phyloP scores from a whole-genome alignment of 2,329 filamentous ascomycete species.

The Trichoderma koningiopsis region DNA sequence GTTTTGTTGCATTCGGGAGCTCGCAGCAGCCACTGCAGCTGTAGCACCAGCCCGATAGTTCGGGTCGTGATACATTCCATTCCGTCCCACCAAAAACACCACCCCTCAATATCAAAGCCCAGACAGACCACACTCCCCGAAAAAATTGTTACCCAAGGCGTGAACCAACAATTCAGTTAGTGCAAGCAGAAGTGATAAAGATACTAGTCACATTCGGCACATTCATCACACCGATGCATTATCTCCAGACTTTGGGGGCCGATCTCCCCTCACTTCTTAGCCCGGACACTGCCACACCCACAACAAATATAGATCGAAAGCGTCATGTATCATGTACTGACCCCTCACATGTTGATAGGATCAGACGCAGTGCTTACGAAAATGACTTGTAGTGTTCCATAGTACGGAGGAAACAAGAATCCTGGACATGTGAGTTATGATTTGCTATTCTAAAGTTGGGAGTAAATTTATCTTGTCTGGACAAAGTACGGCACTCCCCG shows the following conservation, averaged over 20 bases:
- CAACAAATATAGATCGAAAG: not conserved
- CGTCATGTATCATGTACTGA: not conserved
- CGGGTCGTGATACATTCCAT: not conserved
- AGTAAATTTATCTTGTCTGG: not conserved
- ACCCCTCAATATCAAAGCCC: not conserved
- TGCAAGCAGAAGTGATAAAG: not conserved
- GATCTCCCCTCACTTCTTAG: not conserved
- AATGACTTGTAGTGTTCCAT: not conserved
- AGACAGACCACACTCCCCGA: not conserved
- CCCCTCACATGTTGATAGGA: not conserved
- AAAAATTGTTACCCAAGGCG: not conserved
- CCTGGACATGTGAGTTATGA: too few relatives aligned
- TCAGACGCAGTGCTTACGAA: not conserved
- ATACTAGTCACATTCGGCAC: not conserved
- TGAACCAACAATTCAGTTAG: not conserved
- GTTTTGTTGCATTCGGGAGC: not conserved
- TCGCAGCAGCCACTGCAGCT: not conserved
- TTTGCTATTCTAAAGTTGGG: not conserved
- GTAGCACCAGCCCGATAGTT: not conserved
- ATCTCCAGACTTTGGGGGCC: not conserved
- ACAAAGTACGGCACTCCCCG: not conserved
- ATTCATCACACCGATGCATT: not conserved
- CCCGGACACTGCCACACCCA: not conserved
- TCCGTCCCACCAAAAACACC: not conserved
- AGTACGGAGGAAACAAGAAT: not conserved